phyloP scores from a whole-genome alignment of 371 early-diverging fungal genomes.

The Circinella umbellata region DNA sequence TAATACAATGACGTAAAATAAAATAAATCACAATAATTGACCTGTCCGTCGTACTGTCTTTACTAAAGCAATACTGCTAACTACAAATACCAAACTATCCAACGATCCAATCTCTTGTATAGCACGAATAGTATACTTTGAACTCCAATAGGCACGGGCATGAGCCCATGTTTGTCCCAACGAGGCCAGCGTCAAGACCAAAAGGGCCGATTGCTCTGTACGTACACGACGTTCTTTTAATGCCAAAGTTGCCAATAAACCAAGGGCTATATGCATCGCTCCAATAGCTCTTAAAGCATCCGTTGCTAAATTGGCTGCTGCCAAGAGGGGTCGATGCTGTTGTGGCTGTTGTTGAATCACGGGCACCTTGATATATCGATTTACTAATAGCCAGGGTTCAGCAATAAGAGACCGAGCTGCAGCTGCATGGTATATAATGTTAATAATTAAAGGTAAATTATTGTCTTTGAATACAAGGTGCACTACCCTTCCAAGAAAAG shows the following conservation, averaged over 20 bases:
- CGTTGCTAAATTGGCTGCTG: constrained; percentile 23
- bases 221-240: constrained; percentile 38
- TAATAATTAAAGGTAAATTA: constrained; percentile 42
- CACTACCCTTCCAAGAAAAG: background rate
- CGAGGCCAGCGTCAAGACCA: constrained; percentile 38
- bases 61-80: constrained; percentile 33
- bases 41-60: constrained; percentile 44
- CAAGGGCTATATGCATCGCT: constrained; percentile 43
- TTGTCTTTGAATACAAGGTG: constrained; percentile 46
- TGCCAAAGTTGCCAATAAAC: constrained; percentile 31
- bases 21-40: constrained; percentile 22
- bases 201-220: constrained; percentile 41
- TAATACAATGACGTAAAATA: background rate
- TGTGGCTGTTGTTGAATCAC: constrained; percentile 18
- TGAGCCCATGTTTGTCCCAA: constrained; percentile 42
- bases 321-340: background rate
- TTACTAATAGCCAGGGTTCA: constrained; percentile 23
- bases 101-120: constrained; percentile 36
- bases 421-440: constrained; percentile 36
- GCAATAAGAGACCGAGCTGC: constrained; percentile 36
- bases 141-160: constrained; percentile 27
- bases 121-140: constrained; percentile 34
- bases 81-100: constrained; percentile 28
- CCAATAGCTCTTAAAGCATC: constrained; percentile 43
- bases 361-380: constrained; percentile 22